phyloP scores from a whole-genome alignment of 2,329 filamentous ascomycete genomes.

The Cytospora chrysosperma region DNA sequence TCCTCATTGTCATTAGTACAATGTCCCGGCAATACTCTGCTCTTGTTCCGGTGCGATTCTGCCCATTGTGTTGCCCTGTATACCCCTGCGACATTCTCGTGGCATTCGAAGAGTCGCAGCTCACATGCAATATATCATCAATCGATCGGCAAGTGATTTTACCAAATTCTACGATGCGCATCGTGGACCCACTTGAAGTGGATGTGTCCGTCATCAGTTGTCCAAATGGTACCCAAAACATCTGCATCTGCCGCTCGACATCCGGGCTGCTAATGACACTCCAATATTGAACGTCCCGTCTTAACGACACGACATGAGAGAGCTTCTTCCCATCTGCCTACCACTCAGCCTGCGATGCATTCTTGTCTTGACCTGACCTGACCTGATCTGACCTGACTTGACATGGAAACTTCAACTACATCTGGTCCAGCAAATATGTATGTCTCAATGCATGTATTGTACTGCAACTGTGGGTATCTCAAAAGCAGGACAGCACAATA shows the following conservation, averaged over 20 bases:
- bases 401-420: too few relatives aligned
- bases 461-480: constrained; percentile 12
- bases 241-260: not conserved
- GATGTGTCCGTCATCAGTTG: constrained; percentile 5
- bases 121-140: constrained; percentile 8
- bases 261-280: not conserved
- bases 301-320: not conserved
- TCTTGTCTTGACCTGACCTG: too few relatives aligned
- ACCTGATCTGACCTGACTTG: too few relatives aligned
- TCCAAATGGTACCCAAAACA: not conserved
- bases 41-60: not conserved
- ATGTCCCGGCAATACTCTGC: not conserved
- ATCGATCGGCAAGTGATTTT: constrained; percentile 6
- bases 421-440: not conserved
- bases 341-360: not conserved
- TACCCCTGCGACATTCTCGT: not conserved
- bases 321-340: not conserved
- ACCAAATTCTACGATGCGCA: constrained; percentile 11
- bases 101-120: not conserved
- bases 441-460: not conserved
- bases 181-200: constrained; percentile 7
- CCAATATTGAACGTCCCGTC: too few relatives aligned
- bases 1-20: not conserved
- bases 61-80: not conserved
- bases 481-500: not conserved